Conservation (phyloP, 352 stramenopile species). For the Pythium brassicae region DNA sequence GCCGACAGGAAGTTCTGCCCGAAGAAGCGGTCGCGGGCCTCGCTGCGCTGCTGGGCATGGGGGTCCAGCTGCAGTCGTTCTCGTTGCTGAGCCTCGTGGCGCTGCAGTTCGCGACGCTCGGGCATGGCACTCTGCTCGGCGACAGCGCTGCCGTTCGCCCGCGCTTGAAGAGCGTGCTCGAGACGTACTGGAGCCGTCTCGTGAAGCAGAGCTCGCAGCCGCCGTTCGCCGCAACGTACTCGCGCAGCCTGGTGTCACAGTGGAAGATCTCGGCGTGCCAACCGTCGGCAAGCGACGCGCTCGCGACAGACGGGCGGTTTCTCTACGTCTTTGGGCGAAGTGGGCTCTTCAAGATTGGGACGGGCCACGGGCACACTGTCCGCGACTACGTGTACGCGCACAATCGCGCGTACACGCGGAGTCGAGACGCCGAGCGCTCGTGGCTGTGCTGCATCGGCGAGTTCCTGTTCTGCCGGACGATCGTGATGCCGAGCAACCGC, state of each 20-base stretch:
- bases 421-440: slow-evolving; percentile 60
- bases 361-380: slow-evolving; percentile 52
- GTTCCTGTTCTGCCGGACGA: slow-evolving; percentile 68
- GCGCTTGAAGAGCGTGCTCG: slow-evolving; percentile 22
- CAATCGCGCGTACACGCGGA: slow-evolving; percentile 53
- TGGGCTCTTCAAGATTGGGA: slow-evolving; percentile 69
- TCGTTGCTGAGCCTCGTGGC: slow-evolving; percentile 40
- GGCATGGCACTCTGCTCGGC: slow-evolving; percentile 15
- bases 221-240: slow-evolving; percentile 43
- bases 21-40: slow-evolving; percentile 28
- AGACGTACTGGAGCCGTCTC: slow-evolving; percentile 26
- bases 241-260: slow-evolving; percentile 48
- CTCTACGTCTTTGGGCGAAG: slow-evolving; percentile 65
- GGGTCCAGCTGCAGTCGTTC: slow-evolving; percentile 63
- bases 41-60: slow-evolving; percentile 40
- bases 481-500: slow-evolving; percentile 56
- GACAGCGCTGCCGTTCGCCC: slow-evolving; percentile 7
- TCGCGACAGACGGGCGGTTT: slow-evolving; percentile 63
- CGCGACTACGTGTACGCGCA: slow-evolving; percentile 70
- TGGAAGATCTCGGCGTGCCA: slow-evolving; percentile 68
- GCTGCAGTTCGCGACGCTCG: slow-evolving; percentile 26
- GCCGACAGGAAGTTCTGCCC: slow-evolving; percentile 9
- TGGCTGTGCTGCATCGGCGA: slow-evolving; percentile 69
- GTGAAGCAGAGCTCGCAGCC: slow-evolving; percentile 17
- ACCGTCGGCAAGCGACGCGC: slow-evolving; percentile 59